These are phyloP conservation scores for Xerocomellus amylosporus DNA, from an alignment of 768 basidiomycete species.

Conservation along the genomic window DNA sequence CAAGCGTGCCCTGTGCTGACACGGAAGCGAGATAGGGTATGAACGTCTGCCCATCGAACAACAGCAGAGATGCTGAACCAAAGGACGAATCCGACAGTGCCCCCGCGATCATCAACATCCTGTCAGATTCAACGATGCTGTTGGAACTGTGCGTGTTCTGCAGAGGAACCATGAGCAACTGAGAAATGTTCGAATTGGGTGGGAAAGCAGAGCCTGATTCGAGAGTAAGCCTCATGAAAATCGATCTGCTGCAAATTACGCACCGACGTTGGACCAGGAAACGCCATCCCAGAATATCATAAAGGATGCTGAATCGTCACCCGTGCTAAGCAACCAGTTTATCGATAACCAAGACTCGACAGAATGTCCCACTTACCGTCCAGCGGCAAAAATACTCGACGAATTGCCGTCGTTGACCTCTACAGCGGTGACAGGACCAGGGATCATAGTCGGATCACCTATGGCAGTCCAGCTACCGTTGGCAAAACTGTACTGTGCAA, in stretches of 20 bases:
- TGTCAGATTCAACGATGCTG: conserved; percentile 73
- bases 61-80: conserved; percentile 78
- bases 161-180: conserved; percentile 88
- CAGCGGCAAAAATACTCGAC: conserved; percentile 88
- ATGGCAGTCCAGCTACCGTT: conserved; percentile 75
- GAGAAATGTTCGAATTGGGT: conserved; percentile 64
- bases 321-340: conserved; percentile 37
- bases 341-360: neutral
- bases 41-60: conserved; percentile 82
- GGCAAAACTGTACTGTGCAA: conserved; percentile 67
- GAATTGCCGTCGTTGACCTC: conserved; percentile 78
- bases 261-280: conserved; percentile 69
- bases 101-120: conserved; percentile 89
- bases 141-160: conserved; percentile 70
- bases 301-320: conserved; percentile 65
- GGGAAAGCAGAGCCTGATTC: conserved; percentile 52
- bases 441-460: conserved; percentile 58
- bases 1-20: conserved; percentile 61
- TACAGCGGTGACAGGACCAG: conserved; percentile 88
- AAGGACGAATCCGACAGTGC: conserved; percentile 61
- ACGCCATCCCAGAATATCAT: conserved; percentile 82
- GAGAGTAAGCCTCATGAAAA: neutral
- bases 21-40: conserved; percentile 80
- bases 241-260: conserved; percentile 10
- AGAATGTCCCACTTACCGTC: conserved; percentile 54